Evolutionary conservation across 2,329 filamentous ascomycete genomes (phyloP), one percentile per base, ranked within the genome.

Genomic region (Cadophora sp.): DNA sequence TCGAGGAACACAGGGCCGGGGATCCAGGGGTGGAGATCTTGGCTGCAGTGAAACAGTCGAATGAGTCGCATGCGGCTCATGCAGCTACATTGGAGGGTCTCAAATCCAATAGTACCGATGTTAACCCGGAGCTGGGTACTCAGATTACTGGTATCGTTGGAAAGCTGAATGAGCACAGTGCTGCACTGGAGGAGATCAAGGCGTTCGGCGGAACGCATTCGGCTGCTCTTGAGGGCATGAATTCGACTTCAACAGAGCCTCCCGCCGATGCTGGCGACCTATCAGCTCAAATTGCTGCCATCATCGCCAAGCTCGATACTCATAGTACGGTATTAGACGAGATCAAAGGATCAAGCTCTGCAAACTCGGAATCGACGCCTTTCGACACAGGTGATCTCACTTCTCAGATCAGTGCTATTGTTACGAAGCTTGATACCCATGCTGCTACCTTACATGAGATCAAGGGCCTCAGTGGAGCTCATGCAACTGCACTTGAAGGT

Each of bases 21-120:
- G 69, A 74, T 50, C 46, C 69, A 55, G 69, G 67, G 65, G 56
- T 64, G 16, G 74, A 76, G n/a, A 71, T 76, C 4, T 64, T 76
- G 40, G 69, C 75, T 16, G 75, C 72, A 58, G 68, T 77, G 22
- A 67, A 75, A 29, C 69, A 73, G 1, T 67, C 64, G 5, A 69
- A 69, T 16, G 65, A 67, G 24, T 73, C 61, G 3, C 73, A 74
- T 61, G 43, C 51, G n/a, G 14, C 66, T 1, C 69, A 74, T 29
- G 51, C 68, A 16, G 48, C 50, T 16, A 43, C 43, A 37, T 40
- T 40, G 37, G 14, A 5, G 12, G 37, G 14, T 9, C 61, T 72
- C 53, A 69, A 64, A 16, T 67, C 66, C 27, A 19, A 67, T 8
- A 60, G 65, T 1, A n/a, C 31, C 6, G 60, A 62, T 22, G 31